These are phyloP conservation scores for Solanum sejunctum DNA, from an alignment of 257 asterid species.

Conservation along the genomic window DNA sequence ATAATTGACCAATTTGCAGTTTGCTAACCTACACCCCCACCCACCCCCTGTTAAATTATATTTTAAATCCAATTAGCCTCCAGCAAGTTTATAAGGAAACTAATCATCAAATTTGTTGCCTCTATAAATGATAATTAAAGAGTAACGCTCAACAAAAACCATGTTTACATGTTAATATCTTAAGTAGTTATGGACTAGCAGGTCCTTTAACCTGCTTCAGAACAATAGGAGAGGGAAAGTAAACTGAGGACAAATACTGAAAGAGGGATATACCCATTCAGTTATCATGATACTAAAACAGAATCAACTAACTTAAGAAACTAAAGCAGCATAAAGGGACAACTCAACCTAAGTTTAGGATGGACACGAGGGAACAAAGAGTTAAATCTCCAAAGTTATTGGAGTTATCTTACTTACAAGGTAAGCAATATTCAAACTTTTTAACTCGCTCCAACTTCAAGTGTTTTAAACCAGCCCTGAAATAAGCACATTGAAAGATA, in stretches of 20 bases:
- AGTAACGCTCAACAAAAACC: neutral
- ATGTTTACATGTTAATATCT: neutral
- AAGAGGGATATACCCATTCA: neutral
- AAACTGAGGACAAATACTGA: neutral
- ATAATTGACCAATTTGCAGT: neutral
- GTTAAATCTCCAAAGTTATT: neutral
- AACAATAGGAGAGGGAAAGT: neutral
- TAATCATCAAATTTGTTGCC: neutral
- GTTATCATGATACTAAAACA: neutral
- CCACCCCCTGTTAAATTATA: neutral
- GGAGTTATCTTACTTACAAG: slow-evolving; percentile 45
- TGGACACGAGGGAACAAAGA: neutral
- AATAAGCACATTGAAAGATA: slow-evolving; percentile 1
- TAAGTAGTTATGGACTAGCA: neutral
- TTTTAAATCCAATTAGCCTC: neutral
- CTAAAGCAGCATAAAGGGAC: neutral
- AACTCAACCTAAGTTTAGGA: neutral
- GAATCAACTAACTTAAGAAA: neutral
- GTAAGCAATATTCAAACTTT: slow-evolving; percentile 88
- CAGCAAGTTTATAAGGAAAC: neutral
- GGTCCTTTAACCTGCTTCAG: neutral
- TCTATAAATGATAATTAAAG: neutral
- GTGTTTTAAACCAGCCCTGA: slow-evolving; percentile 85
- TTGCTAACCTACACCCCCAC: neutral
- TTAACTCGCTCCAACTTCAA: slow-evolving; percentile 71